phyloP scores from a whole-genome alignment of 371 early-diverging fungal species.

The Actinomucor elegans region DNA sequence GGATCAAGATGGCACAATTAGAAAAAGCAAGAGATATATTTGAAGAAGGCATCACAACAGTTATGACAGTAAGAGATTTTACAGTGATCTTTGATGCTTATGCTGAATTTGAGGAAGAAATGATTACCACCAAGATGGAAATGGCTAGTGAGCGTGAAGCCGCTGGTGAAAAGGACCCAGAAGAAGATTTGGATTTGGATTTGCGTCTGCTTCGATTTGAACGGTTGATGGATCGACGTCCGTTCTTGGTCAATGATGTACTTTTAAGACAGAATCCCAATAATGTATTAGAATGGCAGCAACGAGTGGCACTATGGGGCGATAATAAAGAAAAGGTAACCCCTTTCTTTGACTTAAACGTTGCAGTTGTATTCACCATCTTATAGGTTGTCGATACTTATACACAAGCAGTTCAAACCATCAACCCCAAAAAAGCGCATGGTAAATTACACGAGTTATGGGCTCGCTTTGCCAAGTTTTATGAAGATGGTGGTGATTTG shows the following conservation, averaged over 20 bases:
- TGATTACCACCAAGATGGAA: slow-evolving; percentile 80
- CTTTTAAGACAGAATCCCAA: slow-evolving; percentile 90
- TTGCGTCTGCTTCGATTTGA: slow-evolving; percentile 85
- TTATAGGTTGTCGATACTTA: slow-evolving; percentile 69
- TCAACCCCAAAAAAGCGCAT: slow-evolving; percentile 80
- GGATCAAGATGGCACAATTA: slow-evolving; percentile 73
- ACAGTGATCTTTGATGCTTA: slow-evolving; percentile 95
- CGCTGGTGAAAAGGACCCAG: slow-evolving; percentile 47
- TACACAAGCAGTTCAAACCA: slow-evolving; percentile 73
- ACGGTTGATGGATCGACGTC: slow-evolving; percentile 89
- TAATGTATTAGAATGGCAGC: slow-evolving; percentile 91
- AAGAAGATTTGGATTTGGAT: slow-evolving; percentile 78
- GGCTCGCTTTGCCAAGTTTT: slow-evolving; percentile 84
- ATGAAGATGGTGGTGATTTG: slow-evolving; percentile 66
- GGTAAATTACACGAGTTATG: slow-evolving; percentile 83
- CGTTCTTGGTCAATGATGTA: slow-evolving; percentile 94
- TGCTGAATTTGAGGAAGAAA: slow-evolving; percentile 86
- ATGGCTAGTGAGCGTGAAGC: slow-evolving; percentile 61
- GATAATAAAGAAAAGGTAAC: slow-evolving; percentile 56
- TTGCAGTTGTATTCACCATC: no score
- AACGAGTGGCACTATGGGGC: slow-evolving; percentile 74
- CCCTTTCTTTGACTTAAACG: no score
- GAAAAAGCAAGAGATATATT: slow-evolving; percentile 91
- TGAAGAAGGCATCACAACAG: slow-evolving; percentile 87
- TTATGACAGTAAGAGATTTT: slow-evolving; percentile 92